Conservation (phyloP, 1,284 basidiomycete genomes). For the Hemileia vastatrix region DNA sequence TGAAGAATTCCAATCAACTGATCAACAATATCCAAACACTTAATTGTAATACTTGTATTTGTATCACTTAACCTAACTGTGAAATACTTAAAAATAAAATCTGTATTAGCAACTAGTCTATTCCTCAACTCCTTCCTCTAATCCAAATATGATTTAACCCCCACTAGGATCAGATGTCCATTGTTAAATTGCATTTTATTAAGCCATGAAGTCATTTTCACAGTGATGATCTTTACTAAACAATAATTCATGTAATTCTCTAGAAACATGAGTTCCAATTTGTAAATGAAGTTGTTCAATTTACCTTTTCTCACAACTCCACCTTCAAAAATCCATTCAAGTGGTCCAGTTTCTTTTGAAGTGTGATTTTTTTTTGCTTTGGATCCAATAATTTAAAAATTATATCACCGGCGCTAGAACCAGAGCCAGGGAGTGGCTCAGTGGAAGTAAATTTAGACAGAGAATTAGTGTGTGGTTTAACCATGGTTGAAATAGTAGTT, state of each 20-base stretch:
- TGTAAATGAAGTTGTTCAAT: slow-evolving; percentile 76
- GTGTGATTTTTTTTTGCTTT: slow-evolving; percentile 65
- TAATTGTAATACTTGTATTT: slow-evolving; percentile 78
- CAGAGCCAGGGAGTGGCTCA: slow-evolving; percentile 35
- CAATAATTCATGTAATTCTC: slow-evolving; percentile 62
- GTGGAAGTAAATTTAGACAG: too few species aligned
- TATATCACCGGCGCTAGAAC: slow-evolving; percentile 46
- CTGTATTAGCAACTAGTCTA: slow-evolving; percentile 76
- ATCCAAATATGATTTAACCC: slow-evolving; percentile 54
- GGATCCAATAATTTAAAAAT: slow-evolving; percentile 62
- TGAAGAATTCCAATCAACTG: slow-evolving; percentile 62
- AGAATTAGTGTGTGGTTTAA: slow-evolving; percentile 35
- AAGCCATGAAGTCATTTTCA: slow-evolving; percentile 79
- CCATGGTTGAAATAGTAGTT: slow-evolving; percentile 37
- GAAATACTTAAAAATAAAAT: slow-evolving; percentile 85
- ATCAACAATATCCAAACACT: slow-evolving; percentile 79
- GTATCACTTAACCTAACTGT: slow-evolving; percentile 83
- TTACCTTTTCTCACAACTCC: slow-evolving; percentile 72
- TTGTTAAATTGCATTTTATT: slow-evolving; percentile 61
- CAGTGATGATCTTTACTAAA: slow-evolving; percentile 95
- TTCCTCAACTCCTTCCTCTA: slow-evolving; percentile 54
- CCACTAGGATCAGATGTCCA: slow-evolving; percentile 56
- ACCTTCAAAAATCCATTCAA: slow-evolving; percentile 53
- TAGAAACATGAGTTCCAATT: slow-evolving; percentile 73
- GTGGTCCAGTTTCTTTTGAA: slow-evolving; percentile 61